Conservation (phyloP, 495 filamentous ascomycete genomes). For the Corynascus novoguineensis region DNA sequence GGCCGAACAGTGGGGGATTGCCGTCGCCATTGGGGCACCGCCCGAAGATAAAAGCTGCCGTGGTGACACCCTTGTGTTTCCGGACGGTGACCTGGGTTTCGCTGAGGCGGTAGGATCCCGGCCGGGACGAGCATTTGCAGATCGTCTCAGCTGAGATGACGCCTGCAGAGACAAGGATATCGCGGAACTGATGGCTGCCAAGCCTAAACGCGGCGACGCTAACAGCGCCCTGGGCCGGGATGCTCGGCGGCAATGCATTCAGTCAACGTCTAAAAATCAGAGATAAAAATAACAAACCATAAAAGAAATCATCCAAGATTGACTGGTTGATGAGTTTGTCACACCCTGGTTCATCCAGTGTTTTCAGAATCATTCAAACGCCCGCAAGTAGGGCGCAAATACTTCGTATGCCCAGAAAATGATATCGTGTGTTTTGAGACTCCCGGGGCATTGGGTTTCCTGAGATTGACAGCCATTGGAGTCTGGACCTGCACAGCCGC, state of each 20-base stretch:
- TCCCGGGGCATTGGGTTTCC: not conserved
- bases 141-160: slow-evolving; percentile 19
- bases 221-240: not conserved
- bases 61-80: not conserved
- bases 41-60: slow-evolving; percentile 1
- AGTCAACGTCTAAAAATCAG: too few species aligned
- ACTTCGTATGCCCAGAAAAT: too few species aligned
- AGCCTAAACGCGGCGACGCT: slow-evolving; percentile 4
- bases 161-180: slow-evolving; percentile 14
- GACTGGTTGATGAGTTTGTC: too few species aligned
- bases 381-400: too few species aligned
- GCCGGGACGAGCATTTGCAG: not conserved
- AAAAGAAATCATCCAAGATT: too few species aligned
- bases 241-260: not conserved
- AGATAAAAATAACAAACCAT: too few species aligned
- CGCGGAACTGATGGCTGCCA: not conserved
- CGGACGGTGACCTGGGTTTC: not conserved
- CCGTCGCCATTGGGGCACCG: not conserved
- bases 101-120: slow-evolving; percentile 8
- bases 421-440: too few species aligned
- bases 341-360: too few species aligned
- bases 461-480: not conserved
- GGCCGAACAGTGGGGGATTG: not conserved
- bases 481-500: slow-evolving; percentile 10
- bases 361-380: too few species aligned